Conservation (phyloP, 2,329 filamentous ascomycete genomes). For the Pseudogymnoascus sp. region DNA sequence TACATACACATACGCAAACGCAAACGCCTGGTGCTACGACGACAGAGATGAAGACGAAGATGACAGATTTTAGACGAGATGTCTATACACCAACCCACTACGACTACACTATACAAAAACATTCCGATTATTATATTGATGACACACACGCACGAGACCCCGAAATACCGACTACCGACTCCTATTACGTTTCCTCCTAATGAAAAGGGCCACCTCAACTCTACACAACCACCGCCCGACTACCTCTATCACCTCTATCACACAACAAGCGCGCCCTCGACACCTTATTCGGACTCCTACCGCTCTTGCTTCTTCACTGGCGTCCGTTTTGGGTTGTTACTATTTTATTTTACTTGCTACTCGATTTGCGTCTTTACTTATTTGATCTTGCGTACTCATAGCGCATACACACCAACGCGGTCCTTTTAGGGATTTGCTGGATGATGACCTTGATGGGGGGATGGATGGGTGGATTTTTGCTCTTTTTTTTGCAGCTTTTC, state of each 20-base stretch:
- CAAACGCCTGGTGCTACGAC: neutral
- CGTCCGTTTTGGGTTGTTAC: too few species aligned
- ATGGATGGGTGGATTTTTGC: neutral
- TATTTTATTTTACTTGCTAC: too few species aligned
- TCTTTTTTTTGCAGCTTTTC: neutral
- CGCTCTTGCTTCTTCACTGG: neutral
- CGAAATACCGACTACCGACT: constrained; percentile 7
- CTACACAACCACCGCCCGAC: neutral
- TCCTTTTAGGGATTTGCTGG: neutral
- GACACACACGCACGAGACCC: neutral
- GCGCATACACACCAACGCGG: neutral
- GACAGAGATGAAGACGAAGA: neutral
- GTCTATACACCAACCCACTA: neutral
- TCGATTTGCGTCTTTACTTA: too few species aligned
- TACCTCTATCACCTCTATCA: neutral
- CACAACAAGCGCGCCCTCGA: neutral
- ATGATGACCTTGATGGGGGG: neutral
- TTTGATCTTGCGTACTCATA: neutral
- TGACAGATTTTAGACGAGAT: neutral
- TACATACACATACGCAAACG: neutral
- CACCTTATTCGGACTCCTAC: neutral
- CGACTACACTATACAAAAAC: neutral
- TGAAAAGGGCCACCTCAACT: neutral
- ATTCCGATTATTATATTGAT: constrained; percentile 1
- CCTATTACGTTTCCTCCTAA: neutral